phyloP scores from a whole-genome alignment of 2,329 filamentous ascomycete species.

The Aureobasidium subglaciale region DNA sequence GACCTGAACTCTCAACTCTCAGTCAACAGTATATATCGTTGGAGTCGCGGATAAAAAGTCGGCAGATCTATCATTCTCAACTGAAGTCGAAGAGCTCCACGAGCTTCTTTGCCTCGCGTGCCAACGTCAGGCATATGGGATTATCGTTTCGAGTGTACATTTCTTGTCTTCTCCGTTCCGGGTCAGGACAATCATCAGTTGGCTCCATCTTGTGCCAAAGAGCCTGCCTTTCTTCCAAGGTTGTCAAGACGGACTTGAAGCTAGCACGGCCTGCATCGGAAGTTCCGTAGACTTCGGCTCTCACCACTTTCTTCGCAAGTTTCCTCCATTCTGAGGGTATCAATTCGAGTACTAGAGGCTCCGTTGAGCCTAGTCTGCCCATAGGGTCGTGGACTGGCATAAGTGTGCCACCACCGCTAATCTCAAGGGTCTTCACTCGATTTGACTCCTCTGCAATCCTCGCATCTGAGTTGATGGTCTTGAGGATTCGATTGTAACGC shows the following conservation, averaged over 20 bases:
- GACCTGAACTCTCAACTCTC: conserved; percentile 14
- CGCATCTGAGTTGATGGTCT: conserved; percentile 35
- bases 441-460: conserved; percentile 25
- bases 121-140: conserved; percentile 27
- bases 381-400: background rate
- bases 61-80: background rate
- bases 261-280: conserved; percentile 24
- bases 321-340: conserved; percentile 36
- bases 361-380: background rate
- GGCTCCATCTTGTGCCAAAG: conserved; percentile 31
- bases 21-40: too few relatives aligned
- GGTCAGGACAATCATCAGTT: conserved; percentile 4
- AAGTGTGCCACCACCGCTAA: conserved; percentile 32
- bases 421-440: conserved; percentile 35
- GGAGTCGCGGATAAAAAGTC: too few relatives aligned
- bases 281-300: conserved; percentile 36
- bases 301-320: conserved; percentile 40
- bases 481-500: conserved; percentile 35
- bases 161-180: conserved; percentile 1
- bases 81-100: conserved; percentile 19
- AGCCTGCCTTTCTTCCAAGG: conserved; percentile 36
- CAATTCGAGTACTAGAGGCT: conserved; percentile 32
- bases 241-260: conserved; percentile 31
- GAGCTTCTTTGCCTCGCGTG: conserved; percentile 27
- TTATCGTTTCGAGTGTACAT: conserved; percentile 19